Percentiles rank a stretch among this genome's conserved stretches.
phyloP scores from a whole-genome alignment of 2,329 filamentous ascomycete species.

The Phoma sp. region DNA sequence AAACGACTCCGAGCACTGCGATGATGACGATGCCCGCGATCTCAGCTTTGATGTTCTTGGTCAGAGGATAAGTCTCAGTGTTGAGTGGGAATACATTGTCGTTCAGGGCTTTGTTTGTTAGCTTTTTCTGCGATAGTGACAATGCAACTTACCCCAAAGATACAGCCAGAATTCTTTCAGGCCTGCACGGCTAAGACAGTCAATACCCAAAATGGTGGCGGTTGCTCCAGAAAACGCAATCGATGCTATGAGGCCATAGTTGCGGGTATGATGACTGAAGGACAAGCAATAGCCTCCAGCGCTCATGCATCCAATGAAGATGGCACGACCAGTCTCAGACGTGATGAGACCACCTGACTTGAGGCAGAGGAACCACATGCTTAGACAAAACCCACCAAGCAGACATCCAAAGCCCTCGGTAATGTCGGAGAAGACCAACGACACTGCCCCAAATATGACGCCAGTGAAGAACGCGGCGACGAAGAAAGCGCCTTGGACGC shows the following conservation, averaged over 20 bases:
- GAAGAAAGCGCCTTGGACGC: conserved; percentile 84
- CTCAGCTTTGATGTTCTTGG: conserved; percentile 84
- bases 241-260: conserved; percentile 75
- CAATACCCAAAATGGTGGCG: conserved; percentile 79
- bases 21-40: conserved; percentile 78
- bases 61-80: conserved; percentile 81
- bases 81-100: conserved; percentile 75
- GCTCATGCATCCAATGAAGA: conserved; percentile 78
- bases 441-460: conserved; percentile 71
- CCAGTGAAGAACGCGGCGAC: conserved; percentile 78
- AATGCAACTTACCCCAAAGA: conserved; percentile 69
- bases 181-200: conserved; percentile 88
- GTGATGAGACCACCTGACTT: conserved; percentile 76
- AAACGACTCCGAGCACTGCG: conserved; percentile 75
- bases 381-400: conserved; percentile 82
- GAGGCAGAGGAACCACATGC: conserved; percentile 89
- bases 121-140: conserved; percentile 8
- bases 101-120: conserved; percentile 66
- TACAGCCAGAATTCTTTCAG: conserved; percentile 97
- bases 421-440: conserved; percentile 81
- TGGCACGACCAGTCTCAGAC: conserved; percentile 66
- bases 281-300: conserved; percentile 73
- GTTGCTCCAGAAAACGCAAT: conserved; percentile 86
- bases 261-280: conserved; percentile 72
- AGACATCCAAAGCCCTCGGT: conserved; percentile 84